Conservation (phyloP, 805 yeast genomes). For the Jamesozyma spencerorum region DNA sequence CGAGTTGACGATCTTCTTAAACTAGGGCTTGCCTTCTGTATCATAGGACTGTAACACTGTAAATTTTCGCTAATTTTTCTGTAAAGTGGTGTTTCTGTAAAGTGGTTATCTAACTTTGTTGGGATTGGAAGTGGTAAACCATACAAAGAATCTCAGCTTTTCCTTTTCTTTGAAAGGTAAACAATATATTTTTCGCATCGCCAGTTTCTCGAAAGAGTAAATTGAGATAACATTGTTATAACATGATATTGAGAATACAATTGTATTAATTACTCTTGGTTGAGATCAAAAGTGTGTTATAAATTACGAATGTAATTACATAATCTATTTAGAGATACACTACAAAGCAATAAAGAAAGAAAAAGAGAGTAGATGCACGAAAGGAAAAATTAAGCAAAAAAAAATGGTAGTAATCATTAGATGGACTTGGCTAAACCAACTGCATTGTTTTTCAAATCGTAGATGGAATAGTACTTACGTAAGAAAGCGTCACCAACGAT, state of each 20-base stretch:
- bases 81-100: too few relatives aligned
- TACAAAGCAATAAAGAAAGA: not conserved
- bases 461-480: slow-evolving; percentile 88
- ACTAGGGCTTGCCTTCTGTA: slow-evolving; percentile 17
- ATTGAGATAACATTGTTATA: too few relatives aligned
- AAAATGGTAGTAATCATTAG: slow-evolving; percentile 21
- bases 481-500: slow-evolving; percentile 96
- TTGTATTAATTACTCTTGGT: too few relatives aligned
- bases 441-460: slow-evolving; percentile 82
- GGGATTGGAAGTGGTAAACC: too few relatives aligned
- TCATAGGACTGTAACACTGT: slow-evolving; percentile 8
- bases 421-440: slow-evolving; percentile 86
- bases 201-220: too few relatives aligned
- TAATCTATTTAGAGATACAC: too few relatives aligned
- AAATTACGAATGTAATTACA: not conserved
- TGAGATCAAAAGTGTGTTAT: not conserved
- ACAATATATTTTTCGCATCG: not conserved
- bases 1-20: slow-evolving; percentile 14
- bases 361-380: not conserved
- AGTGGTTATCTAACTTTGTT: too few relatives aligned
- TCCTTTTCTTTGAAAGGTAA: not conserved
- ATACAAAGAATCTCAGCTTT: not conserved
- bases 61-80: not conserved
- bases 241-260: too few relatives aligned
- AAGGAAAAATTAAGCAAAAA: not conserved